A percentile compares a stretch with the other conserved stretches of the same genome.
These are phyloP conservation scores for Fomitopsis serialis DNA, from an alignment of 768 basidiomycete species.

Conservation along the genomic window DNA sequence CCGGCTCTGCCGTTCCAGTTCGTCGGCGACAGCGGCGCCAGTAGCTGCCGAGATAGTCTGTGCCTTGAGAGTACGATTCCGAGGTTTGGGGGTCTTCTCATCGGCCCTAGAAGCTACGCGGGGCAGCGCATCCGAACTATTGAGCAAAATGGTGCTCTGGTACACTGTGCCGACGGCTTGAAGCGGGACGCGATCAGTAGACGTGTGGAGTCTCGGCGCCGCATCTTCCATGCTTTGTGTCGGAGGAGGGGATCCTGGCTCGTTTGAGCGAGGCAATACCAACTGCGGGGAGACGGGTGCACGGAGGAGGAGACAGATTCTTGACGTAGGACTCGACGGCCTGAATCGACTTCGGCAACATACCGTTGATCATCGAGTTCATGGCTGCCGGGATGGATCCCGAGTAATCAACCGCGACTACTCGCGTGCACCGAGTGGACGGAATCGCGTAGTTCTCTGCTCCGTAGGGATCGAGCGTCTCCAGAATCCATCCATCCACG, in stretches of 20 bases:
- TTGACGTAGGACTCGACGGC: conserved; percentile 74
- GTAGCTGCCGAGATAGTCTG: neutral
- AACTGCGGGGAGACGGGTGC: conserved; percentile 62
- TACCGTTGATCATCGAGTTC: conserved; percentile 80
- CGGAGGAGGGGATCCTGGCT: conserved; percentile 41
- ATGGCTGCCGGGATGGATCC: conserved; percentile 81
- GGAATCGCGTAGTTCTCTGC: conserved; percentile 93
- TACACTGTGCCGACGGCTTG: conserved; percentile 45
- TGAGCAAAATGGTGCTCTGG: conserved; percentile 44
- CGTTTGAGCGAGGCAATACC: conserved; percentile 55
- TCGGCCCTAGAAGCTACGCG: conserved; percentile 20
- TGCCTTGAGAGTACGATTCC: conserved; percentile 28
- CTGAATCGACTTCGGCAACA: conserved; percentile 66
- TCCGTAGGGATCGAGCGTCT: conserved; percentile 94
- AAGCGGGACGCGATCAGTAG: conserved; percentile 53
- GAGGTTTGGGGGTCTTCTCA: conserved; percentile 37
- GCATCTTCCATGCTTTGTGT: conserved; percentile 52
- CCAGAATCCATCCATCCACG: conserved; percentile 92
- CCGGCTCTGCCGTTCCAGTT: neutral
- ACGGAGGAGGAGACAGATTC: conserved; percentile 55
- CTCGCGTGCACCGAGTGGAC: conserved; percentile 80
- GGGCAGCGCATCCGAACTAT: conserved; percentile 18
- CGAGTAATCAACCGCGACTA: conserved; percentile 82
- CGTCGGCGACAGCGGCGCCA: neutral
- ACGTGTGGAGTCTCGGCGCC: conserved; percentile 53